Evolutionary conservation across 2,329 filamentous ascomycete genomes (phyloP), one percentile per base, ranked within the genome.

Genomic region (Penicillium concentricum): DNA sequence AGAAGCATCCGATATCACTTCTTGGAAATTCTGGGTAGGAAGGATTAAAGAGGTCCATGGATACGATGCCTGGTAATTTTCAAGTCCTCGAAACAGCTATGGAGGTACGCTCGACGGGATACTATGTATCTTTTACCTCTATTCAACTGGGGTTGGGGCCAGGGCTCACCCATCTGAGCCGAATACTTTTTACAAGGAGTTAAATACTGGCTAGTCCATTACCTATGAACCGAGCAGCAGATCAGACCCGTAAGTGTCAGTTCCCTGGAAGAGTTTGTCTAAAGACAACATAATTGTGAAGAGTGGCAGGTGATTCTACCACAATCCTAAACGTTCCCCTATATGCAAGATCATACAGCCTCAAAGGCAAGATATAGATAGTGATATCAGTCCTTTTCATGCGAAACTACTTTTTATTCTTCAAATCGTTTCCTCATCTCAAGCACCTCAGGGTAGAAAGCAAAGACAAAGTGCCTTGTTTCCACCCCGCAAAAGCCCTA

Each of bases 321-420:
- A 16, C 1, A 20, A 7, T 4, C 8, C 8, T 12, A 12, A 20
- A 20, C 9, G 9, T 22, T 15, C n/a, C 12, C 24, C 5, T 12
- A 39, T 2, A 49, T n/a, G 0, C 26, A 42, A 41, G 2, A 39
- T 3, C 18, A 50, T 9, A 41, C 37, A n/a, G 8, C 9, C 13
- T 1, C 6, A 10, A 20, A 52, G 24, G 56, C n/a, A 52, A 43
- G 26, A 38, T 48, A 34, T 57, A 28, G 26, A 28, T 8, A 63
- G 58, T 69, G 64, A 67, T 66, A 69, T 60, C 62, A 63, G 53
- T 70, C 63, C 63, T 68, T 67, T 62, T 64, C 64, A 71, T 72
- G 61, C 60, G 63, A 68, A 65, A 68, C 62, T 64, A 44, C 56
- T 61, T 57, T 63, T 57, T 60, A 61, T 62, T 58, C 54, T 65